Conservation (phyloP, 2,329 filamentous ascomycete species). For the Beauveria bassiana region DNA sequence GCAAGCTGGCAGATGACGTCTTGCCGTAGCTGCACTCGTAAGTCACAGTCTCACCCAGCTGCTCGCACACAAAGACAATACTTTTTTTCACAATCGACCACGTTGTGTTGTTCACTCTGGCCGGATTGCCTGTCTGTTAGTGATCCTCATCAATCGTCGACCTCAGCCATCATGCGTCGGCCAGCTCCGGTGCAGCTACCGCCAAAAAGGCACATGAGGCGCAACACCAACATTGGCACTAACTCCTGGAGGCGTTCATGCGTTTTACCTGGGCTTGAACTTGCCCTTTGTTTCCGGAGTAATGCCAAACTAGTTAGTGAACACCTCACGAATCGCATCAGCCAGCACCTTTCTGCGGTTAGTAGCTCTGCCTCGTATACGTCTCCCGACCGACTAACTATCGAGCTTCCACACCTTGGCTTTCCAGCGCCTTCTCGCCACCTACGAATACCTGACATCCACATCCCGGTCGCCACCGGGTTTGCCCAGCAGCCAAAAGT, state of each 20-base stretch:
- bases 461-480: too few species aligned
- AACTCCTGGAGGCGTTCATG: neutral
- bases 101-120: neutral
- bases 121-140: neutral
- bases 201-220: neutral
- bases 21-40: too few species aligned
- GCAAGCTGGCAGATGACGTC: too few species aligned
- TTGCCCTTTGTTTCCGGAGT: neutral
- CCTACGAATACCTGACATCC: too few species aligned
- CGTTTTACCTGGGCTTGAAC: neutral
- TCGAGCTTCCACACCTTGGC: too few species aligned
- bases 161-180: neutral
- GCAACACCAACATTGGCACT: neutral
- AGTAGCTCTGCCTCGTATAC: neutral
- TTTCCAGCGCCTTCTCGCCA: too few species aligned
- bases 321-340: too few species aligned
- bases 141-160: neutral
- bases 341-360: neutral
- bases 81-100: too few species aligned
- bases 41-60: neutral
- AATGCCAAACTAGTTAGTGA: too few species aligned
- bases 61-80: too few species aligned
- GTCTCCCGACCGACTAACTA: neutral
- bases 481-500: too few species aligned
- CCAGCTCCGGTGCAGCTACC: slow-evolving; percentile 2